phyloP scores from a whole-genome alignment of 495 filamentous ascomycete genomes.

The Penicillium canescens region DNA sequence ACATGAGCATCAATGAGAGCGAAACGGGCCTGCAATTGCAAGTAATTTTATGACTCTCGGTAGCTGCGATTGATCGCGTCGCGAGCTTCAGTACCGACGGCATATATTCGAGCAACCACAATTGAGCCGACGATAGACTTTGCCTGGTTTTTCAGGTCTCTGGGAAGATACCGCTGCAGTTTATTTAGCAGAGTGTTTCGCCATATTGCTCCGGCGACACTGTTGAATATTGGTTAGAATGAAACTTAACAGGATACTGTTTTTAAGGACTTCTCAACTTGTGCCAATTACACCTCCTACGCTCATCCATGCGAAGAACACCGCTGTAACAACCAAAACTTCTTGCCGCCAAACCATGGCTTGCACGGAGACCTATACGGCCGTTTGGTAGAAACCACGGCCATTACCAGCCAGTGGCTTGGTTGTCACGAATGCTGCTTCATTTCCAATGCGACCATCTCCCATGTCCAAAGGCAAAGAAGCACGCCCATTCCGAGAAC shows the following conservation, averaged over 20 bases:
- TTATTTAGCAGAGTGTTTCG: conserved; percentile 22
- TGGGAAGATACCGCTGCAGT: conserved; percentile 17
- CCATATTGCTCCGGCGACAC: conserved; percentile 31
- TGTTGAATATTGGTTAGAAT: neutral
- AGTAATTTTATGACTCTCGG: conserved; percentile 21
- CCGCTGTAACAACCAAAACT: conserved; percentile 24
- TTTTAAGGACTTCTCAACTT: conserved; percentile 7
- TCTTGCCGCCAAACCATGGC: conserved; percentile 19
- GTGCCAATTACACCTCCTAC: conserved; percentile 27
- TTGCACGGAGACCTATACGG: conserved; percentile 25
- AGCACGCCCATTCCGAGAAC: conserved; percentile 27
- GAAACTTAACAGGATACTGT: neutral
- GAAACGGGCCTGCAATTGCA: conserved; percentile 18
- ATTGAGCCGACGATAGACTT: conserved; percentile 23
- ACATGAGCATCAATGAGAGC: conserved; percentile 21
- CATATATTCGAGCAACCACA: conserved; percentile 19
- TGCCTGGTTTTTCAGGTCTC: conserved; percentile 17
- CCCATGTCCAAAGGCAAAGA: conserved; percentile 25
- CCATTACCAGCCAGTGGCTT: conserved; percentile 25
- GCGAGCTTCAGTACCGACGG: conserved; percentile 13
- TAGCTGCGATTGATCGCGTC: conserved; percentile 24
- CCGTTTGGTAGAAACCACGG: conserved; percentile 29
- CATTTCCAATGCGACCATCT: conserved; percentile 17
- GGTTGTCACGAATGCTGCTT: conserved; percentile 23
- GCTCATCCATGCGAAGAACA: conserved; percentile 29